A percentile compares a stretch with the other conserved stretches of the same genome.
These are phyloP conservation scores for Ophiocordyceps sinensis DNA, from an alignment of 2,329 filamentous ascomycete species.

Conservation along the genomic window DNA sequence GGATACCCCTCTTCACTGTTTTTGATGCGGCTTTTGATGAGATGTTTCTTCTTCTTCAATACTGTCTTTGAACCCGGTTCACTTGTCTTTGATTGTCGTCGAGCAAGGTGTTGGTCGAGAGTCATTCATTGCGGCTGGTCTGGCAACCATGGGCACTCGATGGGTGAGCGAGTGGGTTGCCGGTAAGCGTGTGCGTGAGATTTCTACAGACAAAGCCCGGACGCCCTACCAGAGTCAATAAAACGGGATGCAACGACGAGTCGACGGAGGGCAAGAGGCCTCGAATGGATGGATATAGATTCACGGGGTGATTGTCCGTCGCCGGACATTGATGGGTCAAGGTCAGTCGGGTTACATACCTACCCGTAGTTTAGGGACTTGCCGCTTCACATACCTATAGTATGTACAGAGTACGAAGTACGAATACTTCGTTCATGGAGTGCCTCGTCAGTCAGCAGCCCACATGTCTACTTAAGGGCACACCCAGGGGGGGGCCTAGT, in stretches of 20 bases:
- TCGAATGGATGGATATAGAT: conserved; percentile 22
- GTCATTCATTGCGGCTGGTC: not conserved
- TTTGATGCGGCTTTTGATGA: conserved; percentile 4
- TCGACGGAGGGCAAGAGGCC: not conserved
- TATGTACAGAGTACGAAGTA: too few species aligned
- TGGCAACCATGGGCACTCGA: too few species aligned
- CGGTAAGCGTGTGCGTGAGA: too few species aligned
- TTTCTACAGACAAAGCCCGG: too few species aligned
- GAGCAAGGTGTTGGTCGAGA: not conserved
- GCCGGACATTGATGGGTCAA: conserved; percentile 18
- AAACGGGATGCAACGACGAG: not conserved
- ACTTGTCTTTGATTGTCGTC: not conserved
- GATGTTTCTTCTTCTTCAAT: conserved; percentile 2
- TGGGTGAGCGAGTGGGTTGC: too few species aligned
- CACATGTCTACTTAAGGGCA: too few species aligned
- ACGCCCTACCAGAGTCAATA: not conserved
- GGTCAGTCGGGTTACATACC: too few species aligned
- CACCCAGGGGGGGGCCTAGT: too few species aligned
- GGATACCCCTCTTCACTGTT: conserved; percentile 25
- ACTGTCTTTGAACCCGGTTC: conserved; percentile 8
- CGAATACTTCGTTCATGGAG: too few species aligned
- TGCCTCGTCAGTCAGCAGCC: too few species aligned
- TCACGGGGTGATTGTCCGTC: conserved; percentile 22
- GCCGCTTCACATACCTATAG: too few species aligned
- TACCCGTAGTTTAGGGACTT: too few species aligned